Conservation (phyloP, 768 basidiomycete species). For the Tulasnella sp. region DNA sequence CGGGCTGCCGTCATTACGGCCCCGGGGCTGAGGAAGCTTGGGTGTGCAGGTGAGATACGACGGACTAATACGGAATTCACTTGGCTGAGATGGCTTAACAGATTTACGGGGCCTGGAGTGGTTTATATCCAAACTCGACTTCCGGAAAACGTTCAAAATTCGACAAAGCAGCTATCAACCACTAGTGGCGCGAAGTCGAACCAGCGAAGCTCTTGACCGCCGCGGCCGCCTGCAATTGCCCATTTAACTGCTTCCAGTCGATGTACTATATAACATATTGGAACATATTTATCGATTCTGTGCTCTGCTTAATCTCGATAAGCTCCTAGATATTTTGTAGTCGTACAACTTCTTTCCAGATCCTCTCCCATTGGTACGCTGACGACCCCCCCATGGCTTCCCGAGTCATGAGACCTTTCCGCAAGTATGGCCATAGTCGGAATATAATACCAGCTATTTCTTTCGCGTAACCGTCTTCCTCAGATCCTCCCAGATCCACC, state of each 20-base stretch:
- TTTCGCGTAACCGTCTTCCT: not conserved
- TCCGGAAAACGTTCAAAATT: conserved; percentile 35
- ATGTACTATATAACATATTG: too few species aligned
- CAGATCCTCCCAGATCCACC: not conserved
- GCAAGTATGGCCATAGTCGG: not conserved
- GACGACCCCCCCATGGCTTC: not conserved
- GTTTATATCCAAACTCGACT: conserved; percentile 40
- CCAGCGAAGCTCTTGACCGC: not conserved
- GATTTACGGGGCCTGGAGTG: conserved; percentile 40
- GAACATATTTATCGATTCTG: too few species aligned
- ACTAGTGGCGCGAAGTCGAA: not conserved
- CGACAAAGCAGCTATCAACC: not conserved
- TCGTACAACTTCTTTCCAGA: not conserved
- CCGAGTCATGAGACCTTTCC: not conserved
- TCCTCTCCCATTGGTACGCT: not conserved
- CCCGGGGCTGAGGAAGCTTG: conserved; percentile 39
- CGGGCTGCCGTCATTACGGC: conserved; percentile 37
- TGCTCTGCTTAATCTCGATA: too few species aligned
- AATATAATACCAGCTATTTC: not conserved
- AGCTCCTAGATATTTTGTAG: not conserved
- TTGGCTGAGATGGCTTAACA: not conserved
- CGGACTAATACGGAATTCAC: not conserved
- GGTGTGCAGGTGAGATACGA: conserved; percentile 37
- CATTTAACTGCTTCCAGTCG: too few species aligned
- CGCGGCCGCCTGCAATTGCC: not conserved